phyloP scores from a whole-genome alignment of 1,284 basidiomycete species.

The Ceratobasidium sp. region DNA sequence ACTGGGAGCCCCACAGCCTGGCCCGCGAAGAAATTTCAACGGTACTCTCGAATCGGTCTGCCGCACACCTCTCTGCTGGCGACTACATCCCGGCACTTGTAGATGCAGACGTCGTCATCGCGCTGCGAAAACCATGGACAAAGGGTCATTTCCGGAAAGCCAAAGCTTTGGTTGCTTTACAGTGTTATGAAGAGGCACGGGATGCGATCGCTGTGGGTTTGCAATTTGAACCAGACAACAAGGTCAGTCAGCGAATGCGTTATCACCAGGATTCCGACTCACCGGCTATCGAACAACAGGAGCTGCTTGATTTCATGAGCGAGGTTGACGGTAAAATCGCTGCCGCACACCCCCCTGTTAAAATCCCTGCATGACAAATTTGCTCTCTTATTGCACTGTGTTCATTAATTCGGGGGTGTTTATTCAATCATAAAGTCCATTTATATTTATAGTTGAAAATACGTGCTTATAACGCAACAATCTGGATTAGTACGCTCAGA shows the following conservation, averaged over 20 bases:
- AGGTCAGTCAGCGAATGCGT: slow-evolving; percentile 56
- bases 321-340: slow-evolving; percentile 44
- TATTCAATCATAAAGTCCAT: too few relatives aligned
- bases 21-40: slow-evolving; percentile 90
- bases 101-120: slow-evolving; percentile 90
- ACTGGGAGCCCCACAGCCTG: slow-evolving; percentile 86
- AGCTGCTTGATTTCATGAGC: slow-evolving; percentile 44
- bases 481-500: too few relatives aligned
- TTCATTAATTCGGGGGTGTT: too few relatives aligned
- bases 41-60: slow-evolving; percentile 89
- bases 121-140: slow-evolving; percentile 86
- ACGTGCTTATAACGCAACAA: too few relatives aligned
- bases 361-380: not conserved
- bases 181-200: slow-evolving; percentile 74
- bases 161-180: slow-evolving; percentile 83
- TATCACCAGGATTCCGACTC: not conserved
- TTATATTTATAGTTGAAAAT: too few relatives aligned
- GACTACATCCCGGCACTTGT: slow-evolving; percentile 85
- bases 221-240: slow-evolving; percentile 88
- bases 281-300: slow-evolving; percentile 23
- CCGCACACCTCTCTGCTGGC: slow-evolving; percentile 78
- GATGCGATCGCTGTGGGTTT: slow-evolving; percentile 85
- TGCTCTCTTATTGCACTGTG: too few relatives aligned
- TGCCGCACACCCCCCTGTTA: slow-evolving; percentile 4
- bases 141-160: slow-evolving; percentile 96